Conservation (phyloP, 2,329 filamentous ascomycete species). For the Scleromitrula shiraiana region DNA sequence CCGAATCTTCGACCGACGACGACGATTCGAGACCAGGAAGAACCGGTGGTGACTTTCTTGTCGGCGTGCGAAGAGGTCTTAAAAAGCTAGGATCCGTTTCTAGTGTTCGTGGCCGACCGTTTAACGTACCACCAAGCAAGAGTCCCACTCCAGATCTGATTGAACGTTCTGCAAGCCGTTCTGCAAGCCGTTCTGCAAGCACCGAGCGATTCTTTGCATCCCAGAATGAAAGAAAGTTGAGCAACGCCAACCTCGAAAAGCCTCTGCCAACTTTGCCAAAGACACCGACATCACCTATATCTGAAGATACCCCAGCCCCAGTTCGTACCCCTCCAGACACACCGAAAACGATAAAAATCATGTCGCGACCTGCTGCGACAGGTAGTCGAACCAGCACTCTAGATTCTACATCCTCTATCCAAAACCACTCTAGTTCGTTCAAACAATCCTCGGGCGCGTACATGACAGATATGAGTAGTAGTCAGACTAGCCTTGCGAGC, state of each 20-base stretch:
- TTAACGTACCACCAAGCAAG: conserved; percentile 19
- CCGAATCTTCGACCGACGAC: conserved; percentile 21
- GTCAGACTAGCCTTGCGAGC: conserved; percentile 40
- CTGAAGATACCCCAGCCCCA: not conserved
- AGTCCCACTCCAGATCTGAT: conserved; percentile 10
- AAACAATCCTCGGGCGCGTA: conserved; percentile 11
- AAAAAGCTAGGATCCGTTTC: conserved; percentile 28
- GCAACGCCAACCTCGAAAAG: conserved; percentile 25
- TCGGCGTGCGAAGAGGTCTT: conserved; percentile 26
- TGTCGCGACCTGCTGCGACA: conserved; percentile 22
- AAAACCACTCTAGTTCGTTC: conserved; percentile 18
- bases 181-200: conserved; percentile 13
- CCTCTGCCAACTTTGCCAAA: conserved; percentile 27
- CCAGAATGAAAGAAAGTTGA: conserved; percentile 18
- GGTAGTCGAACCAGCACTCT: conserved; percentile 28
- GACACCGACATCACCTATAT: conserved; percentile 18
- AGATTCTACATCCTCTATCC: conserved; percentile 25
- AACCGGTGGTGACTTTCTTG: conserved; percentile 22
- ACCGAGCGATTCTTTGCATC: conserved; percentile 4
- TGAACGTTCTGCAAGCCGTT: conserved; percentile 13
- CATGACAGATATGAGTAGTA: conserved; percentile 27
- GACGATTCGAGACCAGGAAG: conserved; percentile 9
- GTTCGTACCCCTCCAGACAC: conserved; percentile 21
- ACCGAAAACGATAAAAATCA: conserved; percentile 16
- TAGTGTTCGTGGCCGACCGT: conserved; percentile 17